Evolutionary conservation across 768 basidiomycete species (phyloP).

Genomic region (Termitomyces sp.): DNA sequence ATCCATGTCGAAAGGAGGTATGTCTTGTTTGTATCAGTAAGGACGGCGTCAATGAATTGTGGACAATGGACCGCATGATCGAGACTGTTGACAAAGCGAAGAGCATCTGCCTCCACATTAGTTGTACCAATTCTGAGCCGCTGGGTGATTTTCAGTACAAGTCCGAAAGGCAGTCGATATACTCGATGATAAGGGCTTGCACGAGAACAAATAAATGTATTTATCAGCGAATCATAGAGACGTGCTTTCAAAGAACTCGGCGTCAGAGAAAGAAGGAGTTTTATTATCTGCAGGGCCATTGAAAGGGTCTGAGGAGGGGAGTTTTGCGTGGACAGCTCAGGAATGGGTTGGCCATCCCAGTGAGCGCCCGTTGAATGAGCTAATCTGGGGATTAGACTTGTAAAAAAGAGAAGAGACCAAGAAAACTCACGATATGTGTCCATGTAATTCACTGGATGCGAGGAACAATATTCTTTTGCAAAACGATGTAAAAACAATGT

Average conservation of each 20-base stretch:
- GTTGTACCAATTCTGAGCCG: background rate
- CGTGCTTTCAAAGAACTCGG: background rate
- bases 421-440: background rate
- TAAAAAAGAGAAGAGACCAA: background rate
- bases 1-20: background rate
- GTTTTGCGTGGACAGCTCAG: background rate
- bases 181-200: background rate
- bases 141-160: background rate
- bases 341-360: slow-evolving; percentile 1
- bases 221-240: background rate
- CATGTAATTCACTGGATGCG: too few species aligned
- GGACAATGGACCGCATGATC: background rate
- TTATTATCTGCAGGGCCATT: background rate
- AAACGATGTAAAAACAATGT: too few species aligned
- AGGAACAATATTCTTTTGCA: too few species aligned
- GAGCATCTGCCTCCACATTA: background rate
- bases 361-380: background rate
- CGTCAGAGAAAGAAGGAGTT: background rate
- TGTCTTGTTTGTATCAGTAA: background rate
- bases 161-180: background rate
- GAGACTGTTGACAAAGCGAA: background rate
- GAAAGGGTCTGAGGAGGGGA: background rate
- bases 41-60: background rate
- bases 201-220: background rate
- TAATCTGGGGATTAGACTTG: background rate